These are phyloP conservation scores for Strigomonas culicis DNA, from an alignment of 208 protist genomes.

Conservation along the genomic window DNA sequence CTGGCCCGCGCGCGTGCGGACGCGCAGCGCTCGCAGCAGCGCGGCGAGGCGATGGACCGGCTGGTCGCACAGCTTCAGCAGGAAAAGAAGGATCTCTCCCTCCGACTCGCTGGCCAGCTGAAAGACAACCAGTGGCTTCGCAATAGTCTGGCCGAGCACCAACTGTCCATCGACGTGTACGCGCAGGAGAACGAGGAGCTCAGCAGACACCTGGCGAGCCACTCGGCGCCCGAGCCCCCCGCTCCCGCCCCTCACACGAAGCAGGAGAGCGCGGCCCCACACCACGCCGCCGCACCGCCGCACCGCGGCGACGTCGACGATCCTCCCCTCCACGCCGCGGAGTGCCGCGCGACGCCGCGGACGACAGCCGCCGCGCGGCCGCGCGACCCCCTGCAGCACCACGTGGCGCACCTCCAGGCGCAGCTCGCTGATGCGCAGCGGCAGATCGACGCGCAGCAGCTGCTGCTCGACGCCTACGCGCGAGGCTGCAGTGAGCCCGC, in stretches of 20 bases:
- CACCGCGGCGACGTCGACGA: slow-evolving; percentile 4
- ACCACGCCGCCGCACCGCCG: neutral
- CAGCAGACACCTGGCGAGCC: neutral
- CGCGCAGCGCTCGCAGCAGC: neutral
- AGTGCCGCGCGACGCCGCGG: neutral
- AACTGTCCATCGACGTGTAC: slow-evolving; percentile 3
- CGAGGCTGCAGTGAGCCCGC: too few species aligned
- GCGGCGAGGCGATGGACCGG: neutral
- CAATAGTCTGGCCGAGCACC: slow-evolving; percentile 1
- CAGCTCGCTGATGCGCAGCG: too few species aligned
- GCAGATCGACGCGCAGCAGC: too few species aligned
- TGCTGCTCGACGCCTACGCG: too few species aligned
- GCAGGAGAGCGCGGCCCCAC: neutral
- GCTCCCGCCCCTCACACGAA: neutral
- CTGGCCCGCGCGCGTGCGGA: neutral
- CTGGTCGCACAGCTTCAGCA: neutral
- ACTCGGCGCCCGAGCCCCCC: neutral
- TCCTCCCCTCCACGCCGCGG: slow-evolving; percentile 12
- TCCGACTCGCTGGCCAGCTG: neutral
- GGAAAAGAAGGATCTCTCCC: neutral
- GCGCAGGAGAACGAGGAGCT: slow-evolving; percentile 7
- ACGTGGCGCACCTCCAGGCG: too few species aligned
- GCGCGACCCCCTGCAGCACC: too few species aligned
- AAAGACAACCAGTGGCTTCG: slow-evolving; percentile 1
- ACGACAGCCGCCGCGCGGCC: too few species aligned